A percentile compares a stretch with the other conserved stretches of the same genome.
phyloP scores from a whole-genome alignment of 805 yeast genomes.

The Lipomyces lipofer region DNA sequence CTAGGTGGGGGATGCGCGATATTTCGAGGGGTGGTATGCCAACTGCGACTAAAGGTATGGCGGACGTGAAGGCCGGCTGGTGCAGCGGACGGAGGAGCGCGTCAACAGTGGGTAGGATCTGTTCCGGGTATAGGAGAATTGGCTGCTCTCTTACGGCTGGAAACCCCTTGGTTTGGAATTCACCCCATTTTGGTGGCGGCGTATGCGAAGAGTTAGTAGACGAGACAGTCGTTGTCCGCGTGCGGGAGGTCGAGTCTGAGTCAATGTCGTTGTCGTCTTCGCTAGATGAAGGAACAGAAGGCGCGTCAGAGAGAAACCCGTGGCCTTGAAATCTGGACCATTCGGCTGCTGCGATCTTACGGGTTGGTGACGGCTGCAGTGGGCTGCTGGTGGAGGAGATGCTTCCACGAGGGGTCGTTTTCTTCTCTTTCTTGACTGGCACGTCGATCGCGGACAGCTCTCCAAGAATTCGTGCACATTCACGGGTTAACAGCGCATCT shows the following conservation, averaged over 20 bases:
- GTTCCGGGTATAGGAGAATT: neutral
- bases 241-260: neutral
- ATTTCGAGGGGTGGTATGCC: too few relatives aligned
- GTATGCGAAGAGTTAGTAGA: neutral
- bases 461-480: constrained; percentile 8
- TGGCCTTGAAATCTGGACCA: constrained; percentile 1
- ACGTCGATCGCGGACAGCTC: neutral
- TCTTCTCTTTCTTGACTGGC: neutral
- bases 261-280: too few relatives aligned
- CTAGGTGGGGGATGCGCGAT: constrained; percentile 12
- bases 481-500: constrained; percentile 9
- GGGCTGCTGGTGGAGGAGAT: neutral
- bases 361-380: neutral
- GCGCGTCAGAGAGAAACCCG: neutral
- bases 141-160: neutral
- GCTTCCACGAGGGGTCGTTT: neutral
- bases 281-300: neutral
- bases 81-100: too few relatives aligned
- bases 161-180: neutral
- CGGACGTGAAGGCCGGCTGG: too few relatives aligned
- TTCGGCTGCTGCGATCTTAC: neutral
- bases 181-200: neutral
- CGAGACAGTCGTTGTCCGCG: neutral
- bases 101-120: neutral
- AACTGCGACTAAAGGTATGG: too few relatives aligned